Percentiles rank a stretch among this genome's conserved stretches.
Conservation (phyloP, 2,329 filamentous ascomycete genomes). For the Boeremia exigua region DNA sequence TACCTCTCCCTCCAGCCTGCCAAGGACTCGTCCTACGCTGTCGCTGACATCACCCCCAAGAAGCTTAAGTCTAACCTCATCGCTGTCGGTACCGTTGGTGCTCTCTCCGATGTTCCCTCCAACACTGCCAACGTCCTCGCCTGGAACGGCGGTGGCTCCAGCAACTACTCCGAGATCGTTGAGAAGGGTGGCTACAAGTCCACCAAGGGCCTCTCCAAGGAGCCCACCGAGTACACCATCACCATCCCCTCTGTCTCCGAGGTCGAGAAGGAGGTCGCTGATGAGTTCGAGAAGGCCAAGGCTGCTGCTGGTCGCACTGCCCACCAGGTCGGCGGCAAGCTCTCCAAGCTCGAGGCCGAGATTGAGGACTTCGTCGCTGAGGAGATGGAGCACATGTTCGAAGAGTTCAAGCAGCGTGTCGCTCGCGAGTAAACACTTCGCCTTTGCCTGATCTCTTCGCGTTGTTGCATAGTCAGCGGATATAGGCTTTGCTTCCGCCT, state of each 20-base stretch:
- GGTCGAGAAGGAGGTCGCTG: slow-evolving; percentile 45
- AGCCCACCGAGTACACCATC: slow-evolving; percentile 49
- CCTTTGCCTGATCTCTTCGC: not conserved
- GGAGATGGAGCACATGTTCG: slow-evolving; percentile 60
- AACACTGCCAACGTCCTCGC: slow-evolving; percentile 94
- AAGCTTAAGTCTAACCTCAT: slow-evolving; percentile 92
- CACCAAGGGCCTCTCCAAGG: slow-evolving; percentile 36
- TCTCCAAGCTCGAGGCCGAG: slow-evolving; percentile 54
- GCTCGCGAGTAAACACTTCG: slow-evolving; percentile 38
- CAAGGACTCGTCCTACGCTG: slow-evolving; percentile 86
- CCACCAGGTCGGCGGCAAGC: slow-evolving; percentile 52
- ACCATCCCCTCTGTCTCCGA: slow-evolving; percentile 46
- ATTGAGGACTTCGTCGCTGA: slow-evolving; percentile 57
- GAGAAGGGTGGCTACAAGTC: slow-evolving; percentile 73
- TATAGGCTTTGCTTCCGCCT: slow-evolving; percentile 4
- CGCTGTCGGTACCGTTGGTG: slow-evolving; percentile 77
- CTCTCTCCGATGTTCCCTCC: slow-evolving; percentile 79
- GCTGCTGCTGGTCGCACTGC: slow-evolving; percentile 49
- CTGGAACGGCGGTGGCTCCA: slow-evolving; percentile 96
- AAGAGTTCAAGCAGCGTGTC: slow-evolving; percentile 55
- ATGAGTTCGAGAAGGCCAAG: slow-evolving; percentile 46
- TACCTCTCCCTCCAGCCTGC: slow-evolving; percentile 94
- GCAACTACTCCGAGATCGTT: slow-evolving; percentile 87
- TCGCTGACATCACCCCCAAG: slow-evolving; percentile 87
- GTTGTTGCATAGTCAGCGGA: slow-evolving; percentile 15